A percentile compares a stretch with the other conserved stretches of the same genome.
These are phyloP conservation scores for Helichrysum umbraculigerum DNA, from an alignment of 129 eudicot species.

Conservation along the genomic window DNA sequence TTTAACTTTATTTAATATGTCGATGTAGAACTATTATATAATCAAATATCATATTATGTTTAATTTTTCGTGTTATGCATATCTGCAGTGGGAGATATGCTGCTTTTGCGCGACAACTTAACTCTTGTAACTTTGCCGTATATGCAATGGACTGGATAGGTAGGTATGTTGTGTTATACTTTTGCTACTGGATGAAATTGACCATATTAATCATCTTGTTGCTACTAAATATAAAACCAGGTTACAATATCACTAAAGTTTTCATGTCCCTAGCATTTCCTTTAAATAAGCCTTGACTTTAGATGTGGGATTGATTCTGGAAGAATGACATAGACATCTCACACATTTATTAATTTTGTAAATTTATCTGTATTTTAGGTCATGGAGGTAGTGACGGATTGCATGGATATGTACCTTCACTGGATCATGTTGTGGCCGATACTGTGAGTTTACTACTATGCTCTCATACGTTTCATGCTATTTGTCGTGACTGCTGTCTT, in stretches of 20 bases:
- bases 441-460: slow-evolving; percentile 61
- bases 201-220: slow-evolving; percentile 2
- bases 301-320: background rate
- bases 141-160: slow-evolving; percentile 99
- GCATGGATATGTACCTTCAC: slow-evolving; percentile 97
- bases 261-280: background rate
- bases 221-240: slow-evolving; percentile 19
- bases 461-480: background rate
- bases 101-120: slow-evolving; percentile 83
- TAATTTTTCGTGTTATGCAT: slow-evolving; percentile 2
- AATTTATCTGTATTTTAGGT: slow-evolving; percentile 43
- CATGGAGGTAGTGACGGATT: slow-evolving; percentile 99
- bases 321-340: background rate
- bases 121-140: slow-evolving; percentile 77
- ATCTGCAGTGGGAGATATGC: slow-evolving; percentile 85
- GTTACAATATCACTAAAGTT: background rate
- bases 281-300: slow-evolving; percentile 1
- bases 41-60: background rate
- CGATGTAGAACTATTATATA: background rate
- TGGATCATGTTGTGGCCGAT: slow-evolving; percentile 95
- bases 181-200: slow-evolving; percentile 6
- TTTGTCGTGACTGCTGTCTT: background rate
- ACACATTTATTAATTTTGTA: background rate
- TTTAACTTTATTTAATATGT: background rate
- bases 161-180: slow-evolving; percentile 34